These are phyloP conservation scores for Monascus purpureus DNA, from an alignment of 495 filamentous ascomycete genomes.

Conservation along the genomic window DNA sequence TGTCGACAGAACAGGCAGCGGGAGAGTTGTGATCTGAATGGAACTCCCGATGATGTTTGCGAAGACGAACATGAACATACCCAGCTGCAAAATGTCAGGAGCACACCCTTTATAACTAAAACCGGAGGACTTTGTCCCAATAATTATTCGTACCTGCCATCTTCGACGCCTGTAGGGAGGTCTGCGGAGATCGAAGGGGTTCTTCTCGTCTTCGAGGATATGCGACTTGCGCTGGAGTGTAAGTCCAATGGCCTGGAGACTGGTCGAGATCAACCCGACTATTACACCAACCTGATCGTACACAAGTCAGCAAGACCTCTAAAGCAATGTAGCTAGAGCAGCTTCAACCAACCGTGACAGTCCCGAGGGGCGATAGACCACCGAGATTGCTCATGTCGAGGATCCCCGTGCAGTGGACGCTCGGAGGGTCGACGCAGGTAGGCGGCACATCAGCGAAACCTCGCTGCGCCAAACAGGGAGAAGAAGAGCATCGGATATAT, in stretches of 20 bases:
- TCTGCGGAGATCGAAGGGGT: constrained; percentile 58
- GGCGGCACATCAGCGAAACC: constrained; percentile 10
- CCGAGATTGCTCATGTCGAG: constrained; percentile 58
- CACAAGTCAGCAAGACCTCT: neutral
- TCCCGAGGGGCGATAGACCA: constrained; percentile 73
- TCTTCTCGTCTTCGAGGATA: constrained; percentile 91
- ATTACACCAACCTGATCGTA: constrained; percentile 65
- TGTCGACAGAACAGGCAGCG: constrained; percentile 86
- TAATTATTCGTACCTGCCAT: constrained; percentile 57
- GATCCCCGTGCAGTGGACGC: constrained; percentile 19
- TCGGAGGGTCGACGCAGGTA: constrained; percentile 6
- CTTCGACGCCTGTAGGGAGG: constrained; percentile 81
- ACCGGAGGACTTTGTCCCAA: neutral
- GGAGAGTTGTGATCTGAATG: constrained; percentile 94
- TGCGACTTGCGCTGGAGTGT: constrained; percentile 99
- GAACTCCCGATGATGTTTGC: constrained; percentile 89
- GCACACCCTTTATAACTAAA: neutral
- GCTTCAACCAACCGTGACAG: constrained; percentile 56
- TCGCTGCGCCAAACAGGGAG: too few relatives aligned
- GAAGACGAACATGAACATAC: constrained; percentile 93
- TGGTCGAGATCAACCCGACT: constrained; percentile 84
- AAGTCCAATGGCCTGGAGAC: constrained; percentile 85
- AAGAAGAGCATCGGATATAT: too few relatives aligned
- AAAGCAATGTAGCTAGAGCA: neutral
- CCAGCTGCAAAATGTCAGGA: constrained; percentile 36